Percentiles rank a stretch among this genome's conserved stretches.
phyloP scores from a whole-genome alignment of 73 alveolate genomes.

The Tetrahymena borealis region DNA sequence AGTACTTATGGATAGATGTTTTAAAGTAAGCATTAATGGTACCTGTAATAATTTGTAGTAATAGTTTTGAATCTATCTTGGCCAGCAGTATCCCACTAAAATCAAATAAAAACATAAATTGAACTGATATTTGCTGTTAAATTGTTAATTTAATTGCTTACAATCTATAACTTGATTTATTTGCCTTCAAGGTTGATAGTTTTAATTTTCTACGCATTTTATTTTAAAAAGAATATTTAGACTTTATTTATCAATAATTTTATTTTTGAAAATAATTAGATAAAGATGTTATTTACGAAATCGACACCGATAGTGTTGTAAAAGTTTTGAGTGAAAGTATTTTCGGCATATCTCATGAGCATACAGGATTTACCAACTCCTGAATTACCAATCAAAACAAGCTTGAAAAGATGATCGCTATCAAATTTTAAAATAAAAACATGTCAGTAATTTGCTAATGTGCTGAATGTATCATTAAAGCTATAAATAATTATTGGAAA shows the following conservation, averaged over 20 bases:
- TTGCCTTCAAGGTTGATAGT: conserved; percentile 29
- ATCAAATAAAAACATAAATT: background rate
- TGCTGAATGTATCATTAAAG: too few species aligned
- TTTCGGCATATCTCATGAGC: conserved; percentile 57
- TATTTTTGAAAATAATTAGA: too few species aligned
- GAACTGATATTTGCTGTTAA: background rate
- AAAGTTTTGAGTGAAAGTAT: conserved; percentile 48
- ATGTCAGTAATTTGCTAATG: too few species aligned
- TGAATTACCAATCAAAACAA: conserved; percentile 63
- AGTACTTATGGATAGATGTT: background rate
- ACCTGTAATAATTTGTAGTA: conserved; percentile 55
- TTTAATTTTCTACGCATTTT: conserved; percentile 29
- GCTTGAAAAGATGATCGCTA: conserved; percentile 64
- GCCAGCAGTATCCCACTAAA: conserved; percentile 85
- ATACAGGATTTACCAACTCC: conserved; percentile 72
- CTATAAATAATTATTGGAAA: too few species aligned
- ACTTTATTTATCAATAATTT: too few species aligned
- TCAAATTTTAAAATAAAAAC: too few species aligned
- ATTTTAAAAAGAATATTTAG: background rate
- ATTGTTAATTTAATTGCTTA: too few species aligned
- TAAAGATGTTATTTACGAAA: too few species aligned
- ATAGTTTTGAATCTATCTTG: conserved; percentile 74
- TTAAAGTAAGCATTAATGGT: background rate
- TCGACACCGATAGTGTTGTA: conserved; percentile 61
- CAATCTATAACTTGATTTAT: conserved; percentile 21